Conservation (phyloP, 202 grass and related monocot genomes). For the Dendrocalamus latiflorus region DNA sequence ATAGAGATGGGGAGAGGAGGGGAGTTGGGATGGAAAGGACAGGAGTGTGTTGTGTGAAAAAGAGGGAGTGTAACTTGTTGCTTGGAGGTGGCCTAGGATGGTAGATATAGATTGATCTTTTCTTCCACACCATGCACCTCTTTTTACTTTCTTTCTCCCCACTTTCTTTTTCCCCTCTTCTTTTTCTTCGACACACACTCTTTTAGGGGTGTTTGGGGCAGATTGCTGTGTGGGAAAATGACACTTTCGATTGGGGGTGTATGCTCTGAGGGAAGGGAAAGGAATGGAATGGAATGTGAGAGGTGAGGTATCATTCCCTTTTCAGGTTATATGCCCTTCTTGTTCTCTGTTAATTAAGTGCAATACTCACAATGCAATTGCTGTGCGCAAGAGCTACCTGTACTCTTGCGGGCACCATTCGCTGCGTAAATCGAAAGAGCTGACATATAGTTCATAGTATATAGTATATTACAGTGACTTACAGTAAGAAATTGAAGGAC, state of each 20-base stretch:
- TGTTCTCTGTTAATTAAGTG: slow-evolving; percentile 15
- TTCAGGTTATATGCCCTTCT: slow-evolving; percentile 17
- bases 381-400: neutral
- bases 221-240: slow-evolving; percentile 48
- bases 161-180: neutral
- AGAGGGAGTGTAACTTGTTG: slow-evolving; percentile 33
- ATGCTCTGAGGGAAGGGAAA: slow-evolving; percentile 11
- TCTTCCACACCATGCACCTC: slow-evolving; percentile 43
- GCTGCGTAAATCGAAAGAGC: neutral
- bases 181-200: slow-evolving; percentile 18
- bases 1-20: neutral
- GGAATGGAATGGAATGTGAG: slow-evolving; percentile 22
- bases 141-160: slow-evolving; percentile 32
- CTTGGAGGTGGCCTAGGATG: slow-evolving; percentile 25
- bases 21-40: slow-evolving; percentile 32
- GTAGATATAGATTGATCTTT: slow-evolving; percentile 55
- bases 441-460: neutral
- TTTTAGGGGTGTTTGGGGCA: slow-evolving; percentile 34
- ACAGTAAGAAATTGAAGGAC: neutral
- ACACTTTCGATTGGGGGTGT: slow-evolving; percentile 38
- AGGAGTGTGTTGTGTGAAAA: slow-evolving; percentile 36
- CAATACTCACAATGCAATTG: neutral
- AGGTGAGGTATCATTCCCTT: slow-evolving; percentile 42
- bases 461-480: neutral
- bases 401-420: neutral